phyloP scores from a whole-genome alignment of 176 grass and related monocot genomes.

The Miscanthus lutarioriparius region DNA sequence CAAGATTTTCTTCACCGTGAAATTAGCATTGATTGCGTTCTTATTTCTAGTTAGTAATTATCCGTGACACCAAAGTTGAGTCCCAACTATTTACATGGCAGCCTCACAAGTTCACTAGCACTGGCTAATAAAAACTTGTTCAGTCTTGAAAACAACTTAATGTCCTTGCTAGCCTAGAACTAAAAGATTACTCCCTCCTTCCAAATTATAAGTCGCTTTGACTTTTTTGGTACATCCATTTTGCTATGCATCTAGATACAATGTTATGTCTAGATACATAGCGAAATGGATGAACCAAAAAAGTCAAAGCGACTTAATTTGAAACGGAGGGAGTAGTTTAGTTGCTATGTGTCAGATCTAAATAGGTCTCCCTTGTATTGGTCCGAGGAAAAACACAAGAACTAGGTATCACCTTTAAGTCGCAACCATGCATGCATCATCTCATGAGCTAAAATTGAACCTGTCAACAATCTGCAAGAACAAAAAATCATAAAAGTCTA shows the following conservation, averaged over 20 bases:
- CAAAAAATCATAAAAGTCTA: constrained; percentile 16
- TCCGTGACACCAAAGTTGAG: neutral
- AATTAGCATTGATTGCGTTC: neutral
- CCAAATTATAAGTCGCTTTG: too few relatives aligned
- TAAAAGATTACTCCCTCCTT: too few relatives aligned
- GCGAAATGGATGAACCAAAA: too few relatives aligned
- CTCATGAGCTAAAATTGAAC: constrained; percentile 95
- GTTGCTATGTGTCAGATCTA: constrained; percentile 15
- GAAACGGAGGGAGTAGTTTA: neutral
- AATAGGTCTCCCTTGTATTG: neutral
- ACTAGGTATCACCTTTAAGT: constrained; percentile 65
- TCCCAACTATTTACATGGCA: constrained; percentile 4
- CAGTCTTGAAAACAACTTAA: neutral
- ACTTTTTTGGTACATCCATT: too few relatives aligned
- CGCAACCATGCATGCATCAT: constrained; percentile 99
- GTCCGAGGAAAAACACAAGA: constrained; percentile 7
- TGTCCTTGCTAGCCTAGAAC: too few relatives aligned
- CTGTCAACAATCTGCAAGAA: constrained; percentile 80
- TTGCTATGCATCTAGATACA: too few relatives aligned
- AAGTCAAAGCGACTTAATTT: too few relatives aligned
- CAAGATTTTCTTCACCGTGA: neutral
- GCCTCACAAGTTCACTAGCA: neutral
- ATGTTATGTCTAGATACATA: too few relatives aligned
- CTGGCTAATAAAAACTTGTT: neutral
- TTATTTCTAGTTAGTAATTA: constrained; percentile 5